Evolutionary conservation across 345 rosid species (phyloP), one percentile per base, ranked within the genome.

Genomic region (Ceriops decandra): DNA sequence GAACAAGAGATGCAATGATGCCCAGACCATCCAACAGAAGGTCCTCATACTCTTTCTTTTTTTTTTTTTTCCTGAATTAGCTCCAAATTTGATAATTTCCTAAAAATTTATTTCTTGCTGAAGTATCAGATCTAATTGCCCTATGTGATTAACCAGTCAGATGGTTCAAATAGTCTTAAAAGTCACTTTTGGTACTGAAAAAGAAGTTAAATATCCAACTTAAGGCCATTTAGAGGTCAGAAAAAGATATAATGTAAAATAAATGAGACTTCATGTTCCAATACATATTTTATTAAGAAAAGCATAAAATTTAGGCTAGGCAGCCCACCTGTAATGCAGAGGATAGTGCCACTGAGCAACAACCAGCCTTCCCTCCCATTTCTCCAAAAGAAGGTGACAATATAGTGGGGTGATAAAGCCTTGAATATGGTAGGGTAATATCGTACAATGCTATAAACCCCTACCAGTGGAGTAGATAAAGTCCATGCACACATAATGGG

Each of bases 401-500:
- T 84, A 76, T 88, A 88, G 72, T 82, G 77, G 1, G 97, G 95
- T 11, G 89, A 90, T 74, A 90, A 75, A 75, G 97, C 93, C 85
- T 85, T 90, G 84, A 90, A 85, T 68, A 90, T 83, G 47, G 79
- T 68, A 6, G 87, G 90, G 67, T 93, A 92, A 35, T 90, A 75
- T 64, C 64, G 82, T 80, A 86, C 75, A 74, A 93, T 88, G 81
- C 86, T 90, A 66, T 88, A 88, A 33, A 88, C 72, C 66, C 96
- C 97, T 9, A 93, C 86, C 42, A 90, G 76, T 4, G 93, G 93
- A 62, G 95, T 88, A 32, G 74, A 76, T 62, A 90, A 69, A 36
- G 91, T 88, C 98, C 98, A 93, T n/a, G 89, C 83, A 8, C 84
- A 85, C 81, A 93, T 90, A 71, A 93, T 82, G 1, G 97, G 96